Evolutionary conservation across 2,329 filamentous ascomycete genomes (phyloP).

Genomic region (Raffaelea albimanens): DNA sequence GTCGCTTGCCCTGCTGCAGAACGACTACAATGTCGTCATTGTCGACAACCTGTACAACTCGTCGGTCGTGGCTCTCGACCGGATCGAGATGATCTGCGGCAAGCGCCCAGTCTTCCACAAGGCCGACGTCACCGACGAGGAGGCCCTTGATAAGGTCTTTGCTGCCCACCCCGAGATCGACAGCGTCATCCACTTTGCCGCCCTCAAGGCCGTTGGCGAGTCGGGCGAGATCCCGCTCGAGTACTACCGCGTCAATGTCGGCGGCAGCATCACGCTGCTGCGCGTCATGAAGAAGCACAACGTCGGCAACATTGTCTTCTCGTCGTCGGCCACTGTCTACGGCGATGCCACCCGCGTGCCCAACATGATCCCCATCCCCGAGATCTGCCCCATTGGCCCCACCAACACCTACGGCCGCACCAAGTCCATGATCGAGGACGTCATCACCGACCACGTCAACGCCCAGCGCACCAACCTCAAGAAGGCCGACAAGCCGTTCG

Average conservation of each 20-base stretch:
- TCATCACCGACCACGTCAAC: constrained; percentile 85
- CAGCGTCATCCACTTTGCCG: constrained; percentile 97
- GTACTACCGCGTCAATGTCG: constrained; percentile 96
- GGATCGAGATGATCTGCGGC: constrained; percentile 87
- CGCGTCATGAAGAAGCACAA: constrained; percentile 81
- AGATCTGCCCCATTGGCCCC: constrained; percentile 88
- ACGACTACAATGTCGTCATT: constrained; percentile 93
- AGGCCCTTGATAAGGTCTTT: constrained; percentile 78
- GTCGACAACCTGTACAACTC: constrained; percentile 98
- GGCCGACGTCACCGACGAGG: constrained; percentile 79
- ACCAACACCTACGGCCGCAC: constrained; percentile 98
- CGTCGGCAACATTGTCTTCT: constrained; percentile 97
- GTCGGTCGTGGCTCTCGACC: constrained; percentile 80
- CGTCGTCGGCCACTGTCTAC: constrained; percentile 95
- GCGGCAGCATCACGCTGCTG: constrained; percentile 80
- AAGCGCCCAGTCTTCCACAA: constrained; percentile 80
- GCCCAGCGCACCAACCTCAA: constrained; percentile 74
- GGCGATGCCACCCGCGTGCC: constrained; percentile 91
- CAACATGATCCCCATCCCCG: constrained; percentile 98
- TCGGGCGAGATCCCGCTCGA: constrained; percentile 88
- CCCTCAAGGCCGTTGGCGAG: constrained; percentile 95
- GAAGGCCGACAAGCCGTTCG: constrained; percentile 67
- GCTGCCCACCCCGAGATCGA: constrained; percentile 84
- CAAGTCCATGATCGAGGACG: constrained; percentile 82
- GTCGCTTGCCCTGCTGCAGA: constrained; percentile 78